Evolutionary conservation across 78 protist species (phyloP), one percentile per base, ranked within the genome.

Genomic region (Speleostelium caveatum): DNA sequence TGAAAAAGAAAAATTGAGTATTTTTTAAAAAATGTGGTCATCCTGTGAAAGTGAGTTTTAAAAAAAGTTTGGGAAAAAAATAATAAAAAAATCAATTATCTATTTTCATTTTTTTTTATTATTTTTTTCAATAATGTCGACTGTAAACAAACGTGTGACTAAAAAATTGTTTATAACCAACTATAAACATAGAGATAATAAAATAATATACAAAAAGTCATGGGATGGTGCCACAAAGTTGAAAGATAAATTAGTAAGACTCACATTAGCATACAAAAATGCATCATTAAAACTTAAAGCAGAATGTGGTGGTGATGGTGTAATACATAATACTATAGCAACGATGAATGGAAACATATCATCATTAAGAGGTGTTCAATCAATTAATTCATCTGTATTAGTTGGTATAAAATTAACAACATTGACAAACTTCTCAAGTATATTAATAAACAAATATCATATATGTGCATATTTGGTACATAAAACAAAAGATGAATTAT

Each of bases 251-350:
- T 45, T 45, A 45, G 10, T 14, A 45, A 45, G 53, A 10, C 53
- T 45, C 6, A 45, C 53, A 14, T 45, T 45, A 5, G 53, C 24
- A 16, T 68, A 68, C 33, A 24, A 19, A 14, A 4, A 21, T 12
- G 58, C 60, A 5, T 68, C 75, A 1, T 21, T 30, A 30, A 42
- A n/a, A 21, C 45, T 68, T 8, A 36, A 22, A 45, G n/a, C 17
- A 0, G 60, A 41, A 0, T 69, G 62, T 69, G 38, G 62, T 51
- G 42, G 76, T 42, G 76, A 69, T n/a, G 39, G 30, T n/a, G 41
- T 69, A 51, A 69, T 69, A 69, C 76, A 69, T 19, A 69, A 69
- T 19, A 69, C 76, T 0, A 69, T 69, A 30, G 58, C 76, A 49
- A 61, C 76, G 22, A 19, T 69, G 17, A 51, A 69, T 51, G 76